These are phyloP conservation scores for Sextonia rubra DNA, from an alignment of 164 flowering plant genomes.

Conservation along the genomic window DNA sequence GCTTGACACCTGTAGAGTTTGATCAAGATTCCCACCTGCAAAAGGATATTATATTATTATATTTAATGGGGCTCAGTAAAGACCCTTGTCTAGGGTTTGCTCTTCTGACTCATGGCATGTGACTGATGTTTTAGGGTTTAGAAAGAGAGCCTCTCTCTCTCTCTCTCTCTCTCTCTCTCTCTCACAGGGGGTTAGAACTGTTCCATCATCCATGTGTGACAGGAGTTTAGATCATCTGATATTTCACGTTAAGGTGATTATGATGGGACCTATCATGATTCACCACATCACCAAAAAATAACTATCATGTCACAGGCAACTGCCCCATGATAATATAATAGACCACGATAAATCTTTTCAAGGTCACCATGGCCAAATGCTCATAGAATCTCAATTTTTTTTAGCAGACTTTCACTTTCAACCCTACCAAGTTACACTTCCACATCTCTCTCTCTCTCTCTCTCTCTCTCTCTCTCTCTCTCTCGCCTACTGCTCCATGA, in stretches of 20 bases:
- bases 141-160: neutral
- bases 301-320: no score
- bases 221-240: no score
- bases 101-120: constrained; percentile 51
- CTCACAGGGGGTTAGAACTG: no score
- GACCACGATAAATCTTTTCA: no score
- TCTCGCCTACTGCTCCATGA: neutral
- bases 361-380: no score
- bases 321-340: no score
- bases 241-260: no score
- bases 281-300: no score
- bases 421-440: neutral
- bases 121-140: constrained; percentile 17
- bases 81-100: constrained; percentile 7
- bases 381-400: no score
- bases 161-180: neutral
- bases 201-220: no score
- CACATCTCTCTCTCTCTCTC: neutral
- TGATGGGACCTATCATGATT: no score
- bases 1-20: neutral
- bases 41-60: constrained; percentile 13
- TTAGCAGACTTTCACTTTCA: neutral
- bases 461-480: neutral
- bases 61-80: constrained; percentile 28
- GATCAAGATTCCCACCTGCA: constrained; percentile 13